Conservation (phyloP, 192 early-diverging fungal species). For the Entophlyctis luteolus region DNA sequence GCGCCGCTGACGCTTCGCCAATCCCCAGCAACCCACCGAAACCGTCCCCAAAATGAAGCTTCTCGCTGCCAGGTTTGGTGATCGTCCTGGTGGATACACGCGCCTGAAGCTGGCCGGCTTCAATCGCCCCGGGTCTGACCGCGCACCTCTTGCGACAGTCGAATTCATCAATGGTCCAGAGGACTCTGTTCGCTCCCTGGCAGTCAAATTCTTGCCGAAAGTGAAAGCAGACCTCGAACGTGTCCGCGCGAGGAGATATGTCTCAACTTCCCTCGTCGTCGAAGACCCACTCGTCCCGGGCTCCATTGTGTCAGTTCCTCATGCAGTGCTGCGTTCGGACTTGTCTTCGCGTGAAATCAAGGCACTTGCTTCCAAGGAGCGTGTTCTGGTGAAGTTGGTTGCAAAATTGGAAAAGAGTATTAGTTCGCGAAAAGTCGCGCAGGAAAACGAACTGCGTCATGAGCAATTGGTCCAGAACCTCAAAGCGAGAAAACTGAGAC, state of each 20-base stretch:
- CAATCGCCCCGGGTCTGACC: slow-evolving; percentile 65
- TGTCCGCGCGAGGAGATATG: slow-evolving; percentile 34
- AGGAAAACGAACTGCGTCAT: slow-evolving; percentile 19
- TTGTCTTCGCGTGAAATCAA: slow-evolving; percentile 31
- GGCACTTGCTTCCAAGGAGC: slow-evolving; percentile 31
- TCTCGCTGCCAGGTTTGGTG: slow-evolving; percentile 76
- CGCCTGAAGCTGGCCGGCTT: slow-evolving; percentile 76
- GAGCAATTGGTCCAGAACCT: not conserved
- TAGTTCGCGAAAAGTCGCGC: slow-evolving; percentile 27
- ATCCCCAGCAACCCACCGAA: slow-evolving; percentile 66
- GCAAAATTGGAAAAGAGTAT: slow-evolving; percentile 32
- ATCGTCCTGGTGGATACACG: slow-evolving; percentile 81
- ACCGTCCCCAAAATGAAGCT: slow-evolving; percentile 79
- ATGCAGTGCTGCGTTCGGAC: slow-evolving; percentile 27
- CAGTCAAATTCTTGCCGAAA: slow-evolving; percentile 21
- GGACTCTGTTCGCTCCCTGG: slow-evolving; percentile 54
- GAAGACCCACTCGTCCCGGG: slow-evolving; percentile 39
- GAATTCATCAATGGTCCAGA: slow-evolving; percentile 83
- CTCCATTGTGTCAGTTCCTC: not conserved
- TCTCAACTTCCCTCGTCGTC: slow-evolving; percentile 19
- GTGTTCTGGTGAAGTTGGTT: slow-evolving; percentile 28
- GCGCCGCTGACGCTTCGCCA: too few species aligned
- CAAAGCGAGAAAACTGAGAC: not conserved
- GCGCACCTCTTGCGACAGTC: slow-evolving; percentile 83
- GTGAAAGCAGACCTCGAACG: slow-evolving; percentile 28